Evolutionary conservation across 768 basidiomycete genomes (phyloP).

Genomic region (Leccinum disarticulatum): DNA sequence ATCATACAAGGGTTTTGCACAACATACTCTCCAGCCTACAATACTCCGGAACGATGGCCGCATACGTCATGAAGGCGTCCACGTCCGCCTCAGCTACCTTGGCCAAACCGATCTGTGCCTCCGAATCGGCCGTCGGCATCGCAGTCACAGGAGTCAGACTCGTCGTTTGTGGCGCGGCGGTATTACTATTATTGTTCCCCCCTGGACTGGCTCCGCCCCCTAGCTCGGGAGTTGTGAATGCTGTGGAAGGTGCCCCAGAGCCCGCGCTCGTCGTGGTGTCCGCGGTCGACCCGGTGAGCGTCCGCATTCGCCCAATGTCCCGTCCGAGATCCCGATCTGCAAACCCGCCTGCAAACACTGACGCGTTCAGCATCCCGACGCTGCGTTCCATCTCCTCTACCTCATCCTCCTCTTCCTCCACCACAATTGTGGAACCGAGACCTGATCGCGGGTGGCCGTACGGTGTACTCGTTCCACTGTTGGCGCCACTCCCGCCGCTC

Average conservation of each 20-base stretch:
- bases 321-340: constrained; percentile 42
- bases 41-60: constrained; percentile 82
- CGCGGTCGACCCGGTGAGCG: constrained; percentile 50
- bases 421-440: constrained; percentile 52
- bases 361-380: constrained; percentile 28
- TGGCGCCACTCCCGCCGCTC: constrained; percentile 47
- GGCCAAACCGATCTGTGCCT: constrained; percentile 72
- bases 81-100: constrained; percentile 84
- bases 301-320: constrained; percentile 47
- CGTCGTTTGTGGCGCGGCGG: constrained; percentile 43
- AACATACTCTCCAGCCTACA: constrained; percentile 78
- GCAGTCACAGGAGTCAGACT: constrained; percentile 71
- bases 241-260: constrained; percentile 46
- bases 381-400: constrained; percentile 54
- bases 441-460: constrained; percentile 54
- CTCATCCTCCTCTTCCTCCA: constrained; percentile 80
- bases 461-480: constrained; percentile 70
- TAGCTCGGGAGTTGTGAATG: constrained; percentile 65
- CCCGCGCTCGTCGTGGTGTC: constrained; percentile 34
- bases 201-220: constrained; percentile 36
- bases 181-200: constrained; percentile 27
- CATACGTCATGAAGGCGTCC: constrained; percentile 85
- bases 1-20: constrained; percentile 56
- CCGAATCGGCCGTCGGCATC: constrained; percentile 67
- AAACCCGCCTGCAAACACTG: constrained; percentile 36